A percentile compares a stretch with the other conserved stretches of the same genome.
Conservation (phyloP, 2,329 filamentous ascomycete species). For the Aureobasidium sp. region DNA sequence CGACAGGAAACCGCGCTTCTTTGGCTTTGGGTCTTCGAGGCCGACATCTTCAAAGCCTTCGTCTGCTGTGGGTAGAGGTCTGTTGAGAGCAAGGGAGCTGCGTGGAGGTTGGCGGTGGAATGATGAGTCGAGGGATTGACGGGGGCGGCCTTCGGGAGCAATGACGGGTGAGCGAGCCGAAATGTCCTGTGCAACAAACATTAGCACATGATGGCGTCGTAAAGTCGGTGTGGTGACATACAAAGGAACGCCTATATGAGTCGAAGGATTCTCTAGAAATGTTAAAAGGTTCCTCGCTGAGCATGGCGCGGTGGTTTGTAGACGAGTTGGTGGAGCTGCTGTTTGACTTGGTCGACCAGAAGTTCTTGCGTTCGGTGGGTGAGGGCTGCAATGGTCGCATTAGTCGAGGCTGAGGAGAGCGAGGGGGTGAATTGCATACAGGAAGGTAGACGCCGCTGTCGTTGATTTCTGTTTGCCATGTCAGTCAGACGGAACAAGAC, state of each 20-base stretch:
- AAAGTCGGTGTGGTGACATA: slow-evolving; percentile 45
- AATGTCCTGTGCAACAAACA: slow-evolving; percentile 60
- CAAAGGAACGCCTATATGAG: slow-evolving; percentile 91
- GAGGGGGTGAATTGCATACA: slow-evolving; percentile 41
- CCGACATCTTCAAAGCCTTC: slow-evolving; percentile 93
- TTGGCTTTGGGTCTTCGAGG: slow-evolving; percentile 67
- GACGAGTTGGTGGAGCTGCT: slow-evolving; percentile 47
- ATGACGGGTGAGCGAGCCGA: slow-evolving; percentile 74
- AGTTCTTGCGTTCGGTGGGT: slow-evolving; percentile 72
- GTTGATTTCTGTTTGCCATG: slow-evolving; percentile 66
- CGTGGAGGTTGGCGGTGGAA: slow-evolving; percentile 42
- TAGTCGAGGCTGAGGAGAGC: neutral
- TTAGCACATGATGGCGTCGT: slow-evolving; percentile 1
- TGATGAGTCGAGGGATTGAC: slow-evolving; percentile 75
- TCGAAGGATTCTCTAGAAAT: slow-evolving; percentile 97
- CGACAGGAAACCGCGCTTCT: slow-evolving; percentile 74
- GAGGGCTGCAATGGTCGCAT: slow-evolving; percentile 58
- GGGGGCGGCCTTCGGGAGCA: slow-evolving; percentile 48
- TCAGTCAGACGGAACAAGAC: slow-evolving; percentile 17
- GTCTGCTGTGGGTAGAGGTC: slow-evolving; percentile 26
- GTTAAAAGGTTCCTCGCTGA: slow-evolving; percentile 83
- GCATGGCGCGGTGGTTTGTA: slow-evolving; percentile 55
- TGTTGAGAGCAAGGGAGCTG: slow-evolving; percentile 26
- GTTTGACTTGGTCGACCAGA: slow-evolving; percentile 57
- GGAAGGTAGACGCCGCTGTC: slow-evolving; percentile 93